Conservation (phyloP, 75 land plant genomes). For the Ceratopteris richardii region DNA sequence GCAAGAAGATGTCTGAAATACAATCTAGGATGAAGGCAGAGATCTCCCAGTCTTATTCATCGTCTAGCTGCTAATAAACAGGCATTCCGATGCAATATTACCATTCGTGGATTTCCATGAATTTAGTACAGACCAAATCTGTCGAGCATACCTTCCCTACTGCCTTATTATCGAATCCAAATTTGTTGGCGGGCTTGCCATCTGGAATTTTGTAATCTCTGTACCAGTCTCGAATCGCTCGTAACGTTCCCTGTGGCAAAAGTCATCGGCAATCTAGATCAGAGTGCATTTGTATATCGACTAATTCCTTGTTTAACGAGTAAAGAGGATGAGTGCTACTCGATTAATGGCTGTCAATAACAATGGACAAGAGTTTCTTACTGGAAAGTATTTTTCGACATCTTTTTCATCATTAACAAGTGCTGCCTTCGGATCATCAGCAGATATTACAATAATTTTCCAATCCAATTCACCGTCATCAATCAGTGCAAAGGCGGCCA, state of each 20-base stretch:
- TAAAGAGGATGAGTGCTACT: no score
- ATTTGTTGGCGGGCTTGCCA: conserved; percentile 92
- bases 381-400: conserved; percentile 94
- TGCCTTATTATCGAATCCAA: conserved; percentile 87
- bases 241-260: conserved; percentile 69
- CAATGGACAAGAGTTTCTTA: no score
- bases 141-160: conserved; percentile 57
- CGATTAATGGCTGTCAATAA: no score
- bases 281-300: neutral
- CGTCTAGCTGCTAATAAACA: no score
- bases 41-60: no score
- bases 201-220: conserved; percentile 97
- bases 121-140: neutral
- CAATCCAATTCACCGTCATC: conserved; percentile 99
- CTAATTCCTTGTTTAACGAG: no score
- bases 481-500: conserved; percentile 91
- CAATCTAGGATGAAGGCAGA: no score
- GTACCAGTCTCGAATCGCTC: conserved; percentile 92
- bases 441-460: conserved; percentile 89
- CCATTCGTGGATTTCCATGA: no score
- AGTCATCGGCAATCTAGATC: neutral
- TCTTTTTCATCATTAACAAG: conserved; percentile 79
- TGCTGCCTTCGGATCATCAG: conserved; percentile 88
- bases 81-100: no score
- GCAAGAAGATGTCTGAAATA: no score